Base-by-base conservation (phyloP, 345 rosid genomes). In the Eucalyptus microcorys region DNA sequence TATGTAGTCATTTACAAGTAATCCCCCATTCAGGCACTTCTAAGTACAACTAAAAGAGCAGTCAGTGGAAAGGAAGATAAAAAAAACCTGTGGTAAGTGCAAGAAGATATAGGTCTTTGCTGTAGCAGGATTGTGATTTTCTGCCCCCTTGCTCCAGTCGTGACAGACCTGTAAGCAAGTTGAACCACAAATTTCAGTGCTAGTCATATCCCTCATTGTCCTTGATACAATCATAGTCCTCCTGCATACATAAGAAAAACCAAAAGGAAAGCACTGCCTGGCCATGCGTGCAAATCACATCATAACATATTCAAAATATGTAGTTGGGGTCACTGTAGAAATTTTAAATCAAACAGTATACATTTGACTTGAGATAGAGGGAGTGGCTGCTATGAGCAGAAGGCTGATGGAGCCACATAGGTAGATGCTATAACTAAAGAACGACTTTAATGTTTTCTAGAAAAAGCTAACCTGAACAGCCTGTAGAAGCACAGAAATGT, bases 101-200 rank as follows among this genome's bases (percentile, higher is more conserved):
- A 95, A 90, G 92, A 91, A 94, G 57, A 95, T 94, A 89, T 90
- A 85, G 49, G 89, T 89, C 91, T 95, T 95, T 40, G 96, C 96
- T 1, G 95, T 93, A 87, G 95, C 92, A 34, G 97, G 97, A 92
- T 95, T 95, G 91, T 95, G 96, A 91, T 95, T 94, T 90, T 94
- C 97, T 17, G 97, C 96, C 88, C 95, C 96, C 88, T 96, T 97
- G 86, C 98, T 93, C 99, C 99, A 96, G 95, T 97, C 99, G 64
- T 96, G 94, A 89, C 99, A 95, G 30, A 94, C 94, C 99, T 97
- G 50, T 9, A 88, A 37, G 86, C 86, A 92, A 86, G 59, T 24
- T 85, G 47, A 71, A 10, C 81, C 43, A 34, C 81, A 71, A 34
- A 71, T 16, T 71, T 71, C 81, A 71, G 43, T 71, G 81, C 81